Conservation (phyloP, 345 rosid genomes). For the Populus simonii region DNA sequence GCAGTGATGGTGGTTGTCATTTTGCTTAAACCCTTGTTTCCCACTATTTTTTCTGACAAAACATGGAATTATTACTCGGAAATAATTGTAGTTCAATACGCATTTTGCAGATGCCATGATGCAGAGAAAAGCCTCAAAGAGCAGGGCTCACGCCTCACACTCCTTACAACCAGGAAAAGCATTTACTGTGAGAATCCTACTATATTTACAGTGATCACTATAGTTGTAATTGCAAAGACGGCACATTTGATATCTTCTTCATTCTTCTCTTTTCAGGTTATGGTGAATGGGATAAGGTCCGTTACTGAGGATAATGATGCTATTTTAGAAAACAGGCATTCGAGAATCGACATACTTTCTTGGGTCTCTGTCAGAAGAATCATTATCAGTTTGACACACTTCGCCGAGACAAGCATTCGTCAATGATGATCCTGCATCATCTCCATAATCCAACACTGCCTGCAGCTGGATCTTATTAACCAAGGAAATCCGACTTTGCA, state of each 20-base stretch:
- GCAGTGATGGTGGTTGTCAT: not conserved
- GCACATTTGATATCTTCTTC: not conserved
- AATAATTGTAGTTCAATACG: not conserved
- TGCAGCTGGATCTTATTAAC: not conserved
- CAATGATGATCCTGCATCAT: slow-evolving; percentile 71
- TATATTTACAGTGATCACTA: not conserved
- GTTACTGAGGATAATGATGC: slow-evolving; percentile 52
- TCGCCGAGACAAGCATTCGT: slow-evolving; percentile 69
- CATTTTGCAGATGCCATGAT: slow-evolving; percentile 49
- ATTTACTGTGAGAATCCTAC: slow-evolving; percentile 41
- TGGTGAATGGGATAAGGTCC: slow-evolving; percentile 36
- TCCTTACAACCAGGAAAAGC: slow-evolving; percentile 38
- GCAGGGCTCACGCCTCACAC: slow-evolving; percentile 30
- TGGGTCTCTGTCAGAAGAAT: slow-evolving; percentile 52
- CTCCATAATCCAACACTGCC: slow-evolving; percentile 32
- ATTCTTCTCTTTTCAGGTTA: slow-evolving; percentile 30
- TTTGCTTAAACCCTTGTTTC: not conserved
- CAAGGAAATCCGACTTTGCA: no score
- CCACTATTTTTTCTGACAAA: not conserved
- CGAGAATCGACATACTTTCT: slow-evolving; percentile 49
- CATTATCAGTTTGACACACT: slow-evolving; percentile 59
- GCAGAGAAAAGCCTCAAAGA: slow-evolving; percentile 26
- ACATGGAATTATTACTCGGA: not conserved
- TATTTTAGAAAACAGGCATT: slow-evolving; percentile 34
- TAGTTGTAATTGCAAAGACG: not conserved